These are phyloP conservation scores for Telfairia occidentalis DNA, from an alignment of 331 rosid species.

Conservation along the genomic window DNA sequence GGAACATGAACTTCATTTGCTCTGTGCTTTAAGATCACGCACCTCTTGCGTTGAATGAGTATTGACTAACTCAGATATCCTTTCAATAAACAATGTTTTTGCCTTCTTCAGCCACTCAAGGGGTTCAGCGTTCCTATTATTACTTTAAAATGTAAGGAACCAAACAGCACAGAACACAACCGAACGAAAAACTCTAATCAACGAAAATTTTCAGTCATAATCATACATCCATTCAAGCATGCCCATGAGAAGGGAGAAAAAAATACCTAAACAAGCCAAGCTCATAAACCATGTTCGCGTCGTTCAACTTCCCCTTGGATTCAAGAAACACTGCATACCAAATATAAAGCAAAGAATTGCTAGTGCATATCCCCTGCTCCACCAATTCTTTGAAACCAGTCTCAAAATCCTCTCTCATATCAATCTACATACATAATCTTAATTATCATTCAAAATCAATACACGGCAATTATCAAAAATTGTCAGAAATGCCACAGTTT, in stretches of 20 bases:
- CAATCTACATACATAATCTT: slow-evolving; percentile 41
- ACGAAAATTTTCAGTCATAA: background rate
- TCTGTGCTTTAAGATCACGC: slow-evolving; percentile 1
- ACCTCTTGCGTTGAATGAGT: slow-evolving; percentile 38
- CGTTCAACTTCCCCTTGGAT: slow-evolving; percentile 29
- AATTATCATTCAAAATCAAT: background rate
- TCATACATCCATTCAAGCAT: background rate
- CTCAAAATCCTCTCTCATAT: slow-evolving; percentile 39
- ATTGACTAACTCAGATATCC: slow-evolving; percentile 43
- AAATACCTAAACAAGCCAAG: slow-evolving; percentile 34
- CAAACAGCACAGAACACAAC: slow-evolving; percentile 9
- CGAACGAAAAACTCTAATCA: background rate
- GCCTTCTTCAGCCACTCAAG: slow-evolving; percentile 61
- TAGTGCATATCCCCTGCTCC: slow-evolving; percentile 43
- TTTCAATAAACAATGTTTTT: slow-evolving; percentile 38
- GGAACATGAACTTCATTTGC: background rate
- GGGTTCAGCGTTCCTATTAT: slow-evolving; percentile 68
- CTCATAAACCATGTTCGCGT: slow-evolving; percentile 38
- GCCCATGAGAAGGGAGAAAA: background rate
- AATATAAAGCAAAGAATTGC: slow-evolving; percentile 53
- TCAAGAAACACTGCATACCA: slow-evolving; percentile 72
- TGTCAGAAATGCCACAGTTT: background rate
- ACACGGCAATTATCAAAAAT: background rate
- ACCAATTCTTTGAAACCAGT: slow-evolving; percentile 46
- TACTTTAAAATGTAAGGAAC: slow-evolving; percentile 18